Evolutionary conservation across 2,329 filamentous ascomycete genomes (phyloP), one percentile per base, ranked within the genome.

Genomic region (Neoarthrinium moseri): DNA sequence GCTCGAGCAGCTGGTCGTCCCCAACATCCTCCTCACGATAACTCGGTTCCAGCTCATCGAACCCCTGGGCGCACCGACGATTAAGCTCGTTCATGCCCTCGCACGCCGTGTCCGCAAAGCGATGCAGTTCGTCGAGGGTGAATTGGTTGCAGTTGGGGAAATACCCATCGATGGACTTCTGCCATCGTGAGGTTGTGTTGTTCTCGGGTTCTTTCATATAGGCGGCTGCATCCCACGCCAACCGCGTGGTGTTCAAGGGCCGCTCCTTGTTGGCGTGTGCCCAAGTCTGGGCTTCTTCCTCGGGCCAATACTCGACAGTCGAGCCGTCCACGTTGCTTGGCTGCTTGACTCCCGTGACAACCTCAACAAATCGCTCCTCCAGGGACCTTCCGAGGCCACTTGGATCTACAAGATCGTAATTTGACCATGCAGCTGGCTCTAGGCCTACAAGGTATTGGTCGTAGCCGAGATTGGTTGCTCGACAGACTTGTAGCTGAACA

Each of bases 361-460:
- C 69, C 50, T 75, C 72, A 44, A 74, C 70, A 48, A 75, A 75
- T 39, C 72, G 71, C 55, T 73, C 69, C 18, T 70, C 69, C 17
- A 74, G 45, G 45, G 59, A 63, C 32, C 72, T 65, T 10, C 61
- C 61, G 20, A 71, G 61, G 2, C 66, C 63, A 43, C 67, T 66
- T 6, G 72, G 72, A 49, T 75, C 72, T 21, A 56, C 50, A 29
- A 71, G 54, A 53, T 75, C 72, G 44, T 72, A 71, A 4, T 61
- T 61, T 2, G 46, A 51, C 11, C 38, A 37, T 4, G 57, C 52
- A 6, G 45, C 46, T 4, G 54, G 46, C 6, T 57, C 51, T 24
- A 67, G 65, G 23, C 64, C 65, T 11, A 57, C 53, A 6, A 70
- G 46, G 49, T 68, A 71, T 21, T 66, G 61, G 43, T 73, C 67